Conservation (phyloP, 108 stramenopile species). For the Aureococcus anophagefferens region DNA sequence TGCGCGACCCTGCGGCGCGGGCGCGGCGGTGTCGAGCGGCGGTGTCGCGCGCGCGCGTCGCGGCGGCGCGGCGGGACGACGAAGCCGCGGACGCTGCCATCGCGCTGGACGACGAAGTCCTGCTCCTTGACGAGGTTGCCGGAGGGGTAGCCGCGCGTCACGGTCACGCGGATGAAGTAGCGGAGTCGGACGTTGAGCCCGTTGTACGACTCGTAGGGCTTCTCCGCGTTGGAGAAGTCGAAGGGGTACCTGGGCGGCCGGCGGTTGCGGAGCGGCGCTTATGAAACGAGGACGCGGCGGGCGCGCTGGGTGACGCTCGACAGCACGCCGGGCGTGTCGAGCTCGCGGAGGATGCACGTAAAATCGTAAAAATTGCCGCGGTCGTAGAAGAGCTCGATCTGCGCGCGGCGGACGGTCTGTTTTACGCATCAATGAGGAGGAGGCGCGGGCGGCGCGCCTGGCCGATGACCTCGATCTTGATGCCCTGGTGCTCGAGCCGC, state of each 20-base stretch:
- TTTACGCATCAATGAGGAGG: too few species aligned
- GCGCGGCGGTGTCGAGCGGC: too few species aligned
- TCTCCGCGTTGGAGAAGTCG: slow-evolving; percentile 63
- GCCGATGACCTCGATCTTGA: slow-evolving; percentile 91
- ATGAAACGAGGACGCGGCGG: slow-evolving; percentile 17
- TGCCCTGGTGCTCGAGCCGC: slow-evolving; percentile 90
- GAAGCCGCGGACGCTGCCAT: too few species aligned
- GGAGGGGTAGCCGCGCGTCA: slow-evolving; percentile 68
- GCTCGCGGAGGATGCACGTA: slow-evolving; percentile 81
- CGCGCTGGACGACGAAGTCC: slow-evolving; percentile 85
- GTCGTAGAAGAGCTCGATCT: slow-evolving; percentile 73
- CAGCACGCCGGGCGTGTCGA: slow-evolving; percentile 76
- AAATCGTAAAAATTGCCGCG: slow-evolving; percentile 70
- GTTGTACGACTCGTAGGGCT: slow-evolving; percentile 69
- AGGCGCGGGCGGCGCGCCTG: too few species aligned
- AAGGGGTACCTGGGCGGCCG: slow-evolving; percentile 60
- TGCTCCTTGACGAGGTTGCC: slow-evolving; percentile 72
- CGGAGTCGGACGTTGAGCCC: slow-evolving; percentile 90
- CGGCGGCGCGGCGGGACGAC: too few species aligned
- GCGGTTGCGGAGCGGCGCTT: too few species aligned
- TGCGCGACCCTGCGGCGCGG: too few species aligned
- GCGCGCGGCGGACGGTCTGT: too few species aligned
- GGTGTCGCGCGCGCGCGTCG: too few species aligned
- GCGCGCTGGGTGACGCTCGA: too few species aligned
- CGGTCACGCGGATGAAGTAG: slow-evolving; percentile 83